Percentiles rank a stretch among this genome's conserved stretches.
phyloP scores from a whole-genome alignment of 257 asterid species.

The Primulina eburnea region DNA sequence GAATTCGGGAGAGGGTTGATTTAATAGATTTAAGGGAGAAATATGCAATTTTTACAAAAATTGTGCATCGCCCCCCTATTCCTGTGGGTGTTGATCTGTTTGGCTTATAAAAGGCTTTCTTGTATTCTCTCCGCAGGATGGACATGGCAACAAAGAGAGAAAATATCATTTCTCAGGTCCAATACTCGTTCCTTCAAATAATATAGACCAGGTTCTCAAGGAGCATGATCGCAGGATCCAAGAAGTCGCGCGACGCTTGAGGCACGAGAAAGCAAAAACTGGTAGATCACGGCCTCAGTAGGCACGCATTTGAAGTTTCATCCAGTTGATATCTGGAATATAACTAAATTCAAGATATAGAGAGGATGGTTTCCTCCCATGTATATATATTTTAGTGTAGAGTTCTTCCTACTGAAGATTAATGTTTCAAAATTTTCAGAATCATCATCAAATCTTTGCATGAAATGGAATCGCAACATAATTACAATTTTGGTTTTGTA shows the following conservation, averaged over 20 bases:
- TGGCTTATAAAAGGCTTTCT: background rate
- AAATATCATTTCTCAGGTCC: conserved; percentile 75
- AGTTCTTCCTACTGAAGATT: background rate
- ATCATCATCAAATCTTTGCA: background rate
- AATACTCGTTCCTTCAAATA: conserved; percentile 52
- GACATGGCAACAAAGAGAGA: conserved; percentile 41
- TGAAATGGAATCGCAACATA: background rate
- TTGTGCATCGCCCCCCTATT: no score
- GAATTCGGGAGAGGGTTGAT: background rate
- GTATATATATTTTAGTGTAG: background rate
- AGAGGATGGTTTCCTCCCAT: background rate
- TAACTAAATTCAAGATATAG: background rate
- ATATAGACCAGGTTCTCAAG: conserved; percentile 78
- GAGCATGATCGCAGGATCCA: conserved; percentile 84
- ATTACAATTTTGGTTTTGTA: background rate
- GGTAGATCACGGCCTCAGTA: conserved; percentile 43
- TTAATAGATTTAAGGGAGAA: background rate
- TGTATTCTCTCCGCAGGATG: conserved; percentile 32
- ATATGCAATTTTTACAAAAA: no score
- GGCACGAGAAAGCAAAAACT: conserved; percentile 52
- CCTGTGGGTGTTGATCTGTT: background rate
- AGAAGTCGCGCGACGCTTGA: conserved; percentile 71
- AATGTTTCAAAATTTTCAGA: background rate
- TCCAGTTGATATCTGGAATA: conserved; percentile 25
- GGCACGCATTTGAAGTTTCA: conserved; percentile 27